A percentile compares a stretch with the other conserved stretches of the same genome.
Conservation (phyloP, 2,329 filamentous ascomycete genomes). For the Exserohilum turcica region DNA sequence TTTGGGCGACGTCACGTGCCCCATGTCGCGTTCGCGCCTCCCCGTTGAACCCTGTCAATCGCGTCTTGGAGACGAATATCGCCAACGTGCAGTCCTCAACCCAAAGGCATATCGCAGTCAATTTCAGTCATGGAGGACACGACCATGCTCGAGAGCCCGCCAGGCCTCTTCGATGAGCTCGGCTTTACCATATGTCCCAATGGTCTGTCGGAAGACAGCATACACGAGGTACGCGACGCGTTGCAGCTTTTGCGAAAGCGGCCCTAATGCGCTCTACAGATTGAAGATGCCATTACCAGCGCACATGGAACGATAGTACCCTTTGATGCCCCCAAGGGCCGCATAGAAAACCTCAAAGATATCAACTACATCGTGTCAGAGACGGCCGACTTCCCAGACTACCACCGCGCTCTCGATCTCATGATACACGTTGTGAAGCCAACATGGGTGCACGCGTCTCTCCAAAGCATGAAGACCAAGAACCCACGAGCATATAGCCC, state of each 20-base stretch:
- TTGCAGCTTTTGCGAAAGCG: background rate
- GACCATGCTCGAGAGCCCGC: slow-evolving; percentile 36
- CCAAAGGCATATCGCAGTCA: slow-evolving; percentile 5
- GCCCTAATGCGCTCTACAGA: slow-evolving; percentile 45
- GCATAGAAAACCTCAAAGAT: slow-evolving; percentile 49
- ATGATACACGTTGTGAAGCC: slow-evolving; percentile 86
- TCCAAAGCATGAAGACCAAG: slow-evolving; percentile 71
- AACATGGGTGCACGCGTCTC: slow-evolving; percentile 75
- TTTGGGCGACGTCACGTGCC: slow-evolving; percentile 24
- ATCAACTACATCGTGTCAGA: slow-evolving; percentile 72
- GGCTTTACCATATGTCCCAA: slow-evolving; percentile 53
- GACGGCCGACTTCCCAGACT: slow-evolving; percentile 91
- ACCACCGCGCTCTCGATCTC: slow-evolving; percentile 71
- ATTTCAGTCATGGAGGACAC: slow-evolving; percentile 40
- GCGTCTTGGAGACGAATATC: slow-evolving; percentile 11
- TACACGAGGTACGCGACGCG: slow-evolving; percentile 38
- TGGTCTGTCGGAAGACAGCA: slow-evolving; percentile 37
- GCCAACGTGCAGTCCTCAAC: background rate
- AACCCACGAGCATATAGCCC: slow-evolving; percentile 86
- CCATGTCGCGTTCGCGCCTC: slow-evolving; percentile 15
- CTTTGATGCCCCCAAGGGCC: slow-evolving; percentile 47
- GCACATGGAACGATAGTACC: slow-evolving; percentile 56
- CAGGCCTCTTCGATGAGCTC: slow-evolving; percentile 47
- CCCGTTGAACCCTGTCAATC: slow-evolving; percentile 8
- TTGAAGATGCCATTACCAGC: slow-evolving; percentile 53